Evolutionary conservation across 179 eudicot genomes (phyloP).

Genomic region (Silene coronaria): DNA sequence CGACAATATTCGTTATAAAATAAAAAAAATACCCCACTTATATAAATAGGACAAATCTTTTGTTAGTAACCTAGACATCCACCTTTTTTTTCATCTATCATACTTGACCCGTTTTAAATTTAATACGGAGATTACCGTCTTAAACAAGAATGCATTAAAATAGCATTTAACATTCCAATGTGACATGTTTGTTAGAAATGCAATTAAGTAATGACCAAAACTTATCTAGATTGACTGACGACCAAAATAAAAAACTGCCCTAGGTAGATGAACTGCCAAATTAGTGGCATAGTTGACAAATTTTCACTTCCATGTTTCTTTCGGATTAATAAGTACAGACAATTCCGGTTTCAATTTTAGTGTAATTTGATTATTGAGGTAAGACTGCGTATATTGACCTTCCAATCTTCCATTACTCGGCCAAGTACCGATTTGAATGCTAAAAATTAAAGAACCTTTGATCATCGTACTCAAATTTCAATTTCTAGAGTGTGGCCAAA

Average conservation of each 20-base stretch:
- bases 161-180: no score
- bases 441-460: no score
- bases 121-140: neutral
- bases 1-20: no score
- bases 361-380: neutral
- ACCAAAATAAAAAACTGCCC: constrained; percentile 1
- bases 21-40: no score
- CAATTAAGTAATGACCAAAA: constrained; percentile 7
- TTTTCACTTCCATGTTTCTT: neutral
- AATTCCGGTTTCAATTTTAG: neutral
- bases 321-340: no score
- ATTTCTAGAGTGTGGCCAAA: constrained; percentile 7
- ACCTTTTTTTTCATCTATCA: neutral
- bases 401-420: neutral
- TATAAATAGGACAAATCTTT: no score
- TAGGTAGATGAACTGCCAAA: constrained; percentile 23
- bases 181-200: neutral
- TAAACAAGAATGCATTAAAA: no score
- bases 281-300: constrained; percentile 1
- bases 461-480: neutral
- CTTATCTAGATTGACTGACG: constrained; percentile 7
- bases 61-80: no score
- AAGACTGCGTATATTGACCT: no score
- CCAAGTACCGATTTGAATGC: no score
- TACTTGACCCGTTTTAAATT: no score